Evolutionary conservation across 257 asterid species (phyloP), one percentile per base, ranked within the genome.

Genomic region (Capsicum rhomboideum): DNA sequence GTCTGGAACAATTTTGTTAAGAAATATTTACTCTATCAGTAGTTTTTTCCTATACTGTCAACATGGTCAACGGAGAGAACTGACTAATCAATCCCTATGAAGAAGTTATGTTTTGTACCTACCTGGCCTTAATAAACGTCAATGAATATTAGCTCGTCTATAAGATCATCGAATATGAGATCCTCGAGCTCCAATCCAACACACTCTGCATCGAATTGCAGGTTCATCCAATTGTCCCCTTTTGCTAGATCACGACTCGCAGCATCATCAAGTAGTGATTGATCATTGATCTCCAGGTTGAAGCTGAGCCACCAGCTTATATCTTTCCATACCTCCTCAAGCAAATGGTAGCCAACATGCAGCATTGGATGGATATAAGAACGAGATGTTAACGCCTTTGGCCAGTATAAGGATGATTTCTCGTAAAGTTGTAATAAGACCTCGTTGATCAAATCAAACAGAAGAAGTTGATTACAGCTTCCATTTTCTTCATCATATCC

Each of bases 281-380:
- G 91, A 54, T 91, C 93, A 61, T 80, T 31, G 40, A 34, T 34
- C 31, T 90, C 95, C 6, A 66, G 92, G 53, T 49, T 61, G 82
- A 88, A 85, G 58, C 85, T 83, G 67, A 96, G 82, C 68, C 89
- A 72, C 91, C 91, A 87, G 44, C 89, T 82, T 66, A 96, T 86
- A 26, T 88, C 92, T 2, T 85, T 79, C 99, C 98, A 96, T 8
- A 96, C 98, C 82, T 92, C 92, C 83, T 92, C 93, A 21, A 94
- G 86, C 40, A 94, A 92, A 40, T 84, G 93, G 55, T 88, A 75
- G 1, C 95, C 98, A 61, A 86, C 86, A 0, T 97, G 98, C 89
- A 91, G 97, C 90, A 90, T 86, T 10, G 84, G 91, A 53, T 90
- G 97, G 42, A 91, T 81, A 34, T 63, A 89, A 5, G 95, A 92